Evolutionary conservation across 345 rosid species (phyloP), one percentile per base, ranked within the genome.

Genomic region (Xanthoceras sorbifolium): DNA sequence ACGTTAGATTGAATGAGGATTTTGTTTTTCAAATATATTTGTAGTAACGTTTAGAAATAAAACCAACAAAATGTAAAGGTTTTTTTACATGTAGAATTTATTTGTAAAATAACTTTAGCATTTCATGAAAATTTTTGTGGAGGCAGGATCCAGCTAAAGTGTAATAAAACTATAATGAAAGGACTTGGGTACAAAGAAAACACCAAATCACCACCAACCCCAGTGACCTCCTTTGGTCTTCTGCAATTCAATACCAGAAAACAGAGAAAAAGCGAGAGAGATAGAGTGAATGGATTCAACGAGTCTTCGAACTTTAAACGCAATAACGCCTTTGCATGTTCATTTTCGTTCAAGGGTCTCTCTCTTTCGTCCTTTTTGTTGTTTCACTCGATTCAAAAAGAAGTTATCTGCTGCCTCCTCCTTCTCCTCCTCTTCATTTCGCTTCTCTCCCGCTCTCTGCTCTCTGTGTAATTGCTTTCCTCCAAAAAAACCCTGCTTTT

Each of bases 221-320:
- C n/a, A 54, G 60, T 54, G 60, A 54, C 60, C 60, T 18, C 26
- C 25, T 34, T n/a, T 65, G 25, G 10, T 40, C 0, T 17, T 34
- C 48, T 66, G 69, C 69, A 57, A 57, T 50, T 31, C 42, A 66
- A 36, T 36, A 22, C 3, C 69, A 20, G 23, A 20, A 25, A 25
- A 9, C 18, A 64, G 40, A 65, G 14, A 62, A 1, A 28, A n/a
- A n/a, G n/a, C n/a, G 9, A 64, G 72, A 46, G 28, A 6, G 29
- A 2, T 5, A 15, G 55, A 8, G 23, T 23, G 50, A 64, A 64
- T 74, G 77, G 77, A 74, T 69, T n/a, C 48, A 23, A 52, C 62
- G n/a, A 61, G 84, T 72, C 65, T 87, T 22, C 85, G 59, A 81
- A 78, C 87, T 71, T 77, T 89, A 38, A 83, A 77, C 81, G 72